Conservation (phyloP, 768 basidiomycete species). For the Mycena kentingensis region DNA sequence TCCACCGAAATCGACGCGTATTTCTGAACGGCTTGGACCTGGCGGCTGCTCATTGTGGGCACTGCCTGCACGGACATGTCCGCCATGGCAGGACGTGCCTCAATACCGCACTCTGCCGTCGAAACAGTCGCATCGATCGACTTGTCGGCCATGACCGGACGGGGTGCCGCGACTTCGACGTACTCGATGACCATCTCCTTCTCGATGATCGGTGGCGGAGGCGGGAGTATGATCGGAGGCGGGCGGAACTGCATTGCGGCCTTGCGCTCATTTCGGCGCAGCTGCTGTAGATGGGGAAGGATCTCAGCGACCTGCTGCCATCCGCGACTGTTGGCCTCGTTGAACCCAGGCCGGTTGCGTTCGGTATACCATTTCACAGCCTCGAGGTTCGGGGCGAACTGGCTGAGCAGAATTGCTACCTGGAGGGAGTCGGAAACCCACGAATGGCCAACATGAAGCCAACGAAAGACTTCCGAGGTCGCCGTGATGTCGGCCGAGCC, state of each 20-base stretch:
- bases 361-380: constrained; percentile 77
- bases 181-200: constrained; percentile 20
- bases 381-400: constrained; percentile 72
- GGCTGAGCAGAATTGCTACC: constrained; percentile 71
- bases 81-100: constrained; percentile 39
- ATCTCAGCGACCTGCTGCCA: constrained; percentile 73
- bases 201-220: constrained; percentile 7
- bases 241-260: constrained; percentile 31
- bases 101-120: constrained; percentile 42
- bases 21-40: constrained; percentile 43
- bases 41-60: constrained; percentile 38
- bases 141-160: constrained; percentile 37
- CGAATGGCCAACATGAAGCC: constrained; percentile 77
- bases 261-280: constrained; percentile 63
- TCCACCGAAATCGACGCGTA: constrained; percentile 48
- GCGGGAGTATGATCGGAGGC: not conserved
- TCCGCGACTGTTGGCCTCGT: constrained; percentile 63
- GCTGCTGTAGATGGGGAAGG: constrained; percentile 70
- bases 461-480: constrained; percentile 67
- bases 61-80: constrained; percentile 41
- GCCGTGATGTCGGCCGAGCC: constrained; percentile 46
- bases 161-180: constrained; percentile 11
- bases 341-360: constrained; percentile 68
- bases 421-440: constrained; percentile 71
- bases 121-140: constrained; percentile 55